Percentiles rank a stretch among this genome's conserved stretches.
Conservation (phyloP, 129 eudicot genomes). For the Helianthus tuberosus region DNA sequence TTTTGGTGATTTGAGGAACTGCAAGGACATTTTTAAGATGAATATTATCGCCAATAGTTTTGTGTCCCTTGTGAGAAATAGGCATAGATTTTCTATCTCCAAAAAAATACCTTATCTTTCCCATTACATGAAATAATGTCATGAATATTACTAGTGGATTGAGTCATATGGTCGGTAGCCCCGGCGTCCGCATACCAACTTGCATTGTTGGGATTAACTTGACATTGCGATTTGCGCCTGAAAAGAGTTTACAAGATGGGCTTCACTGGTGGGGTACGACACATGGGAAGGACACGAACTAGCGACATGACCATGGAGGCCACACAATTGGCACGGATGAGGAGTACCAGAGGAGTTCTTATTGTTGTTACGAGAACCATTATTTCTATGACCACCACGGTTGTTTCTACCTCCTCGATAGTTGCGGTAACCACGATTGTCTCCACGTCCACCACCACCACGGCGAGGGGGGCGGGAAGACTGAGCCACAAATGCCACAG, state of each 20-base stretch:
- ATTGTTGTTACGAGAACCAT: not conserved
- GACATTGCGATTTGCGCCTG: not conserved
- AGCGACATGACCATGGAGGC: not conserved
- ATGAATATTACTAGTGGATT: not conserved
- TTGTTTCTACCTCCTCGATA: conserved; percentile 11
- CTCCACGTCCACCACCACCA: conserved; percentile 16
- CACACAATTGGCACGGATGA: not conserved
- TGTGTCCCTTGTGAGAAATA: not conserved
- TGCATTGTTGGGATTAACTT: not conserved
- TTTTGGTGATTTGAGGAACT: conserved; percentile 12
- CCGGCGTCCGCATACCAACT: conserved; percentile 9
- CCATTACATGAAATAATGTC: not conserved
- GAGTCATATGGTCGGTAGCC: not conserved
- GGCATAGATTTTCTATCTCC: not conserved
- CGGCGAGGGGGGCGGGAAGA: not conserved
- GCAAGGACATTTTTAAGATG: conserved; percentile 5
- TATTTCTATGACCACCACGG: not conserved
- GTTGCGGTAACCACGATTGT: conserved; percentile 1
- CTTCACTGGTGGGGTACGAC: not conserved
- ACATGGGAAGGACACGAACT: too few relatives aligned
- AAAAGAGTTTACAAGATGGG: not conserved
- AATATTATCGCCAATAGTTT: not conserved
- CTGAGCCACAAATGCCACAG: not conserved
- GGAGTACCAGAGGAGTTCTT: not conserved
- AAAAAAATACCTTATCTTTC: not conserved